Evolutionary conservation across 164 flowering plant species (phyloP), one percentile per base, ranked within the genome.

Genomic region (Magnolia kwangsiensis): DNA sequence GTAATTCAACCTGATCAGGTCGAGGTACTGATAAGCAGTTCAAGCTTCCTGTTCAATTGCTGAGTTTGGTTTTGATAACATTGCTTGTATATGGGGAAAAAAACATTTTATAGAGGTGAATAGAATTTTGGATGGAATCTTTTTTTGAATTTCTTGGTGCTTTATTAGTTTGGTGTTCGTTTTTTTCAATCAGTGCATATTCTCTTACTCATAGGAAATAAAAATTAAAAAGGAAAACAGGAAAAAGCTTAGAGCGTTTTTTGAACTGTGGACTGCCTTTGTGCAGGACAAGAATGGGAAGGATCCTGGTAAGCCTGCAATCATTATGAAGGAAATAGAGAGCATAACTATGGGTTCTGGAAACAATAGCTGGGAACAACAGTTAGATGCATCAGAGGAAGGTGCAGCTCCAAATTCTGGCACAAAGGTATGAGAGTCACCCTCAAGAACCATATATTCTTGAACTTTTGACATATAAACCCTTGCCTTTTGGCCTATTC

Each of bases 1-100:
- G 79, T 81, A 68, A 73, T 77, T 77, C 74, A 82, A 78, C 84
- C 78, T 51, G 81, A 80, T 68, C 77, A 69, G n/a, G 63, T 71
- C 20, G 77, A 88, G 92, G 97, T 90, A 73, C 50, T 2, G 50
- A 63, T 16, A 31, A 51, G 18, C 24, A 74, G 29, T 45, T 74
- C 16, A 21, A 11, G 76, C 72, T 79, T 77, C 6, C 20, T 21
- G n/a, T 74, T 49, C 14, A 1, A n/a, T n/a, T 19, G 50, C 50
- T 50, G 21, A 24, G 31, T 29, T 63, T 67, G 45, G 24, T 18
- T 68, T 68, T 37, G 45, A 14, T 65, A 23, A 65, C 49, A 29
- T 31, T 69, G 31, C 58, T n/a, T 50, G 50, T 10, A 63, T 64
- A 11, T 7, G 8, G 1, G 2, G 21, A 27, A 49, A 63, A 63